Conservation (phyloP, 2,329 filamentous ascomycete species). For the Exophiala spinifera region DNA sequence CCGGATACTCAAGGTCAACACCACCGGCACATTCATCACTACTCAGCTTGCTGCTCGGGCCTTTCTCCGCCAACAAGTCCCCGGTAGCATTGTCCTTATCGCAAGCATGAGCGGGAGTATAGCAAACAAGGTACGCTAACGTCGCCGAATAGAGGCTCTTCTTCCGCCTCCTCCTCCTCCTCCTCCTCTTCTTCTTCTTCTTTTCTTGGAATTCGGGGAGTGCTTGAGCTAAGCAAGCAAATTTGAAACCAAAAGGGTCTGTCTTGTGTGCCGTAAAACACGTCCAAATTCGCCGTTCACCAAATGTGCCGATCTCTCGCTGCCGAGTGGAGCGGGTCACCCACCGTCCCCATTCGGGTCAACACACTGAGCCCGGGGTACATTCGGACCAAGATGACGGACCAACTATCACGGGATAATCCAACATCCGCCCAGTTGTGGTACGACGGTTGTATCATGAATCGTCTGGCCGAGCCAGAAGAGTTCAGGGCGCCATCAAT, state of each 20-base stretch:
- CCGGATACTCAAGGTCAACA: slow-evolving; percentile 39
- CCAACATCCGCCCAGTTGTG: slow-evolving; percentile 8
- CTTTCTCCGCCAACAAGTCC: slow-evolving; percentile 55
- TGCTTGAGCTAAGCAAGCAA: too few relatives aligned
- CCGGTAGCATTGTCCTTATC: slow-evolving; percentile 64
- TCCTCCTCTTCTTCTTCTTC: too few relatives aligned
- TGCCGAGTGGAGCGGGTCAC: slow-evolving; percentile 48
- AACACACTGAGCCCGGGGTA: slow-evolving; percentile 49
- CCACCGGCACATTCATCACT: slow-evolving; percentile 37
- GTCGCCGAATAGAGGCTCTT: too few relatives aligned
- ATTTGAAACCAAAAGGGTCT: too few relatives aligned
- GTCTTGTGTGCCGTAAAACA: background rate
- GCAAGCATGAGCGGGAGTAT: slow-evolving; percentile 68
- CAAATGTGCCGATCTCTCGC: slow-evolving; percentile 48
- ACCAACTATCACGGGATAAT: background rate
- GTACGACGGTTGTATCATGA: background rate
- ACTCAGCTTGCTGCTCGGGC: slow-evolving; percentile 35
- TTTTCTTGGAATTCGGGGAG: too few relatives aligned
- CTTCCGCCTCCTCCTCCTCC: too few relatives aligned
- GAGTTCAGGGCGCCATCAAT: slow-evolving; percentile 9
- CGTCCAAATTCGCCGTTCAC: slow-evolving; percentile 47
- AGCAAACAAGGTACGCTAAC: slow-evolving; percentile 56
- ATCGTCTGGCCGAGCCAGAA: slow-evolving; percentile 6
- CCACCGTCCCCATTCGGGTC: slow-evolving; percentile 45
- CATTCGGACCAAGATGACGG: slow-evolving; percentile 39